Conservation (phyloP, 1,284 basidiomycete species). For the Wolfiporia cocos region DNA sequence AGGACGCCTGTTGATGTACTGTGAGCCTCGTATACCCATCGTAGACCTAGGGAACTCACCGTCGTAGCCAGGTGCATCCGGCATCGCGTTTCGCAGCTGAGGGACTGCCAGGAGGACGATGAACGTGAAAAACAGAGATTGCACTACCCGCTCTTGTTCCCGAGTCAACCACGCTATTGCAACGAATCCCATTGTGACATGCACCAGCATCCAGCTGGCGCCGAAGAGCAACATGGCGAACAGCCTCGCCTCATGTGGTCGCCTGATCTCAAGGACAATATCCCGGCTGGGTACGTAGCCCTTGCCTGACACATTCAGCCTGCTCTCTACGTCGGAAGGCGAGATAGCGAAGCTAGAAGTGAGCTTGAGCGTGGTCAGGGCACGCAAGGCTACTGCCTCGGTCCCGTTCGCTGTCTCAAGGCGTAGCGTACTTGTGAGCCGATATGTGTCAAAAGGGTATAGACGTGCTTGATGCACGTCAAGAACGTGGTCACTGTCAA, state of each 20-base stretch:
- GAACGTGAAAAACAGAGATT: conserved; percentile 34
- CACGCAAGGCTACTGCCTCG: conserved; percentile 36
- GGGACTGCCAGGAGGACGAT: conserved; percentile 42
- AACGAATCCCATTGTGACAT: conserved; percentile 40
- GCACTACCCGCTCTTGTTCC: conserved; percentile 28
- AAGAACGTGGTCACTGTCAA: conserved; percentile 52
- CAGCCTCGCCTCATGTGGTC: conserved; percentile 38
- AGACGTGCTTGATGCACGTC: conserved; percentile 48
- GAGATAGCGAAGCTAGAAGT: conserved; percentile 43
- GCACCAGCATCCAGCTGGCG: conserved; percentile 47
- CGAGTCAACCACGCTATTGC: conserved; percentile 33
- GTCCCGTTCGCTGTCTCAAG: conserved; percentile 30
- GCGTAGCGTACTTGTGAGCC: conserved; percentile 41
- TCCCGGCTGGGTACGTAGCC: conserved; percentile 32
- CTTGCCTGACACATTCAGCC: conserved; percentile 20
- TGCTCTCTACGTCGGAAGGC: conserved; percentile 37
- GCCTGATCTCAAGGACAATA: conserved; percentile 36
- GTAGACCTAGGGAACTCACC: conserved; percentile 27
- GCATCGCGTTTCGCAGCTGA: conserved; percentile 48
- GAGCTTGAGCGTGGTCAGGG: conserved; percentile 36
- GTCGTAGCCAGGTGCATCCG: conserved; percentile 50
- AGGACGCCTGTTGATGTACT: conserved; percentile 5
- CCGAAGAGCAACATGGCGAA: conserved; percentile 43
- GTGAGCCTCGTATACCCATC: neutral
- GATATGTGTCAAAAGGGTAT: conserved; percentile 55